phyloP scores from a whole-genome alignment of 129 eudicot species.

The Lonicera japonica region DNA sequence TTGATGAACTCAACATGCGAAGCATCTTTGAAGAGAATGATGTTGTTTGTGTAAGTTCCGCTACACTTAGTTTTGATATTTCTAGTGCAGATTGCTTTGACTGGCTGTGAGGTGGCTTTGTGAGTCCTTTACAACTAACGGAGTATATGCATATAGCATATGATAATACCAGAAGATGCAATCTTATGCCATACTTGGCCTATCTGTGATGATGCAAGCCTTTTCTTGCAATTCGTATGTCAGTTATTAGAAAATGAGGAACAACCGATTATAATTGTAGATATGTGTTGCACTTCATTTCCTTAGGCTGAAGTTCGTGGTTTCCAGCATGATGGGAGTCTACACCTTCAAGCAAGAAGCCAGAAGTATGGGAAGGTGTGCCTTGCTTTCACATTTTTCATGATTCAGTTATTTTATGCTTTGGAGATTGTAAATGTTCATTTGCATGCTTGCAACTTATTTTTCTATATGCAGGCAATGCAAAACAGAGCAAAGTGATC shows the following conservation, averaged over 20 bases:
- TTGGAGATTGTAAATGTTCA: no score
- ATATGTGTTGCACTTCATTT: slow-evolving; percentile 3
- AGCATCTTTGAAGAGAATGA: slow-evolving; percentile 93
- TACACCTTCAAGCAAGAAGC: slow-evolving; percentile 93
- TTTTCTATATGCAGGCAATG: no score
- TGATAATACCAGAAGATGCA: no score
- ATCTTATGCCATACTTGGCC: background rate
- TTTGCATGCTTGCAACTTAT: no score
- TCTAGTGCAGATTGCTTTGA: background rate
- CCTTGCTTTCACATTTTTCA: slow-evolving; percentile 1
- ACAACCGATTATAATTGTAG: background rate
- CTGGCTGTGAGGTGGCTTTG: background rate
- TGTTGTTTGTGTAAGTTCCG: slow-evolving; percentile 75
- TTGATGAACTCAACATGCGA: slow-evolving; percentile 97
- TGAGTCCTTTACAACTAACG: background rate
- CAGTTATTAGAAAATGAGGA: no score
- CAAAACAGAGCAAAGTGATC: no score
- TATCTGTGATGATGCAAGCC: no score
- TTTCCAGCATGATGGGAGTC: slow-evolving; percentile 84
- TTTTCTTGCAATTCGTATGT: no score
- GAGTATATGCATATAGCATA: no score
- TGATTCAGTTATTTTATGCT: background rate
- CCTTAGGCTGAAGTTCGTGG: slow-evolving; percentile 91
- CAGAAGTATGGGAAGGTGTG: slow-evolving; percentile 96
- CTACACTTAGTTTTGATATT: slow-evolving; percentile 1